Evolutionary conservation across 345 rosid genomes (phyloP).

Genomic region (Ceriops tagal): DNA sequence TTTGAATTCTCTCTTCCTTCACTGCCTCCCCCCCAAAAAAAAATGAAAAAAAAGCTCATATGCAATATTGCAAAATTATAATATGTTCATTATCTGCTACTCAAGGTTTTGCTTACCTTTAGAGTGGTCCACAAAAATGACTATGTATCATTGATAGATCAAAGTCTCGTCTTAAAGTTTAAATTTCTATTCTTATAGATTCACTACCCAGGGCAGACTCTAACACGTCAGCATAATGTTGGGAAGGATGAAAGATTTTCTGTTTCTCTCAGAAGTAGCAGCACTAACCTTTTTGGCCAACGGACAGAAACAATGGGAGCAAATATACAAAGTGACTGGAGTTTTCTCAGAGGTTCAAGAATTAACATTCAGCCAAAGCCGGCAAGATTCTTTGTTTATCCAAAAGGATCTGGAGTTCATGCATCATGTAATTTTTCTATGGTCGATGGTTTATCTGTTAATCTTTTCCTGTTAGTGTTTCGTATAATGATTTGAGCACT

Average conservation of each 20-base stretch:
- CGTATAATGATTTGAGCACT: not conserved
- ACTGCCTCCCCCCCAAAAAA: too few species aligned
- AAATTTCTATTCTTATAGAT: constrained; percentile 27
- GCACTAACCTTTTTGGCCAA: constrained; percentile 23
- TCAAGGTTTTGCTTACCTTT: not conserved
- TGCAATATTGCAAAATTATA: not conserved
- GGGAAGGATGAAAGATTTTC: constrained; percentile 23
- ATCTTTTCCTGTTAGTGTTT: not conserved
- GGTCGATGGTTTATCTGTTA: not conserved
- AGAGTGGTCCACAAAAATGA: not conserved
- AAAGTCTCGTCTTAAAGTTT: constrained; percentile 15
- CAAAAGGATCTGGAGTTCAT: constrained; percentile 34
- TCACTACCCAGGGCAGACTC: constrained; percentile 30
- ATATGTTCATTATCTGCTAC: not conserved
- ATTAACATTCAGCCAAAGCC: constrained; percentile 26
- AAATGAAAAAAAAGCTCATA: too few species aligned
- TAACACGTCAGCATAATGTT: constrained; percentile 21
- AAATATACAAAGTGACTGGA: constrained; percentile 39
- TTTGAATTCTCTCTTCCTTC: not conserved
- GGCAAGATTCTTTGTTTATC: constrained; percentile 18
- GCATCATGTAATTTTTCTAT: constrained; percentile 70
- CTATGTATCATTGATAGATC: not conserved
- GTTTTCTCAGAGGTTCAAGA: constrained; percentile 59
- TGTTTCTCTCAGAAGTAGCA: constrained; percentile 26
- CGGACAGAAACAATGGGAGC: constrained; percentile 25